Percentiles rank a stretch among this genome's conserved stretches.
Conservation (phyloP, 1,284 basidiomycete species). For the Coniophora puteana region DNA sequence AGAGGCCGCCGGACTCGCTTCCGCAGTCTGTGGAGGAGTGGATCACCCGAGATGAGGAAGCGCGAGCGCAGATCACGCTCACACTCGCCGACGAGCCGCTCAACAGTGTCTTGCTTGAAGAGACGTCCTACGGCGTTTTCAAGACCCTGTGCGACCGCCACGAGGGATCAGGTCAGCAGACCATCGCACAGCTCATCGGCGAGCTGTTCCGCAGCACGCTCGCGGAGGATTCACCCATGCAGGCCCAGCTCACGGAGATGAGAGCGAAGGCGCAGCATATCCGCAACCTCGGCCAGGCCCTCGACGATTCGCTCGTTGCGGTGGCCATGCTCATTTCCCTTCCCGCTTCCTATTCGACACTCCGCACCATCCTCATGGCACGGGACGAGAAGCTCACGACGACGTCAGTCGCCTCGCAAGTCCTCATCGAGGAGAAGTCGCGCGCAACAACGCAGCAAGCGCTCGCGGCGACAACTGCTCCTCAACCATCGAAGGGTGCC, state of each 20-base stretch:
- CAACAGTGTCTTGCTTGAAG: background rate
- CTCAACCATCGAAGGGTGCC: background rate
- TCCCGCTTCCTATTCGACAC: conserved; percentile 16
- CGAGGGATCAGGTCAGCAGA: background rate
- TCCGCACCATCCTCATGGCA: conserved; percentile 16
- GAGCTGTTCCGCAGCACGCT: background rate
- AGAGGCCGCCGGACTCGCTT: background rate
- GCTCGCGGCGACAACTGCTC: conserved; percentile 3
- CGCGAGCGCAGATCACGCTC: background rate
- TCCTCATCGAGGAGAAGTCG: conserved; percentile 9
- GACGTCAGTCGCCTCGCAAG: conserved; percentile 9
- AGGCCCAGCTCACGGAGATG: conserved; percentile 4
- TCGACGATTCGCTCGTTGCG: conserved; percentile 9
- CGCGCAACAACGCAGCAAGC: background rate
- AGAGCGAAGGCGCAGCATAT: background rate
- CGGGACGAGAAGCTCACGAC: conserved; percentile 8
- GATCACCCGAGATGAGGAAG: conserved; percentile 1
- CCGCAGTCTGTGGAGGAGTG: background rate
- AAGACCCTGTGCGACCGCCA: background rate
- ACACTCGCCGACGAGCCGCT: background rate
- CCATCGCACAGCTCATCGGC: background rate
- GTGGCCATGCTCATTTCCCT: conserved; percentile 17
- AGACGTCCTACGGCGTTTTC: background rate
- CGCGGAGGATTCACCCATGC: background rate
- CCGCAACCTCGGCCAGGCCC: background rate